Conservation (phyloP, 2,329 filamentous ascomycete species). For the Clarireedia monteithiana region DNA sequence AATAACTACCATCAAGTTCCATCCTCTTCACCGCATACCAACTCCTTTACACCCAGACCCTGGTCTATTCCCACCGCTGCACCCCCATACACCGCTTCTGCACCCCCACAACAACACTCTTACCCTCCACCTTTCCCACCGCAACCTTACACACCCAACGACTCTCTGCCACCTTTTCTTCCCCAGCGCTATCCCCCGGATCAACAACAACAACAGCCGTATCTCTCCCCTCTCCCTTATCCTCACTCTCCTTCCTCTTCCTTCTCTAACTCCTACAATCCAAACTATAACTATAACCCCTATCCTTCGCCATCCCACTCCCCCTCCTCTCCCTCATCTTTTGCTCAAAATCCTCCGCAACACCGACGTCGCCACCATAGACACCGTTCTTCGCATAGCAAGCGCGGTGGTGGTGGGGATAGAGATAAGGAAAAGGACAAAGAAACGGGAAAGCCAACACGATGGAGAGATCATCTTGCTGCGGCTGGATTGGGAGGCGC, state of each 20-base stretch:
- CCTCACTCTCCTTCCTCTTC: neutral
- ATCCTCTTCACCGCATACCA: neutral
- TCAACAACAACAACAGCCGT: neutral
- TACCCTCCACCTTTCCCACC: neutral
- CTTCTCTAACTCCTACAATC: neutral
- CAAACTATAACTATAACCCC: neutral
- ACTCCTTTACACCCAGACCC: neutral
- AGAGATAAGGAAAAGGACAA: conserved; percentile 3
- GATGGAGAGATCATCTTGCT: conserved; percentile 45
- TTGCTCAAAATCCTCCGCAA: neutral
- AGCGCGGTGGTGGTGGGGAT: conserved; percentile 8
- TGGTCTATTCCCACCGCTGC: neutral
- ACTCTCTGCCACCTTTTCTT: neutral
- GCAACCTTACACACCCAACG: neutral
- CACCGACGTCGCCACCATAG: neutral
- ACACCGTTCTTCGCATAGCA: neutral
- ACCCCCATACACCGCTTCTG: conserved; percentile 1
- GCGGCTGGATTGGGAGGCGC: conserved; percentile 54
- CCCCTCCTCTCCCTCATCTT: no score
- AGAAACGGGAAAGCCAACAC: neutral
- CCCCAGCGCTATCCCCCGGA: conserved; percentile 12
- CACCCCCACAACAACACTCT: neutral
- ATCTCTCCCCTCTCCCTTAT: neutral
- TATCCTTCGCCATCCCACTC: no score
- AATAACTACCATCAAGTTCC: neutral